Evolutionary conservation across 495 filamentous ascomycete genomes (phyloP), one percentile per base, ranked within the genome.

Genomic region (Neurospora sp.): DNA sequence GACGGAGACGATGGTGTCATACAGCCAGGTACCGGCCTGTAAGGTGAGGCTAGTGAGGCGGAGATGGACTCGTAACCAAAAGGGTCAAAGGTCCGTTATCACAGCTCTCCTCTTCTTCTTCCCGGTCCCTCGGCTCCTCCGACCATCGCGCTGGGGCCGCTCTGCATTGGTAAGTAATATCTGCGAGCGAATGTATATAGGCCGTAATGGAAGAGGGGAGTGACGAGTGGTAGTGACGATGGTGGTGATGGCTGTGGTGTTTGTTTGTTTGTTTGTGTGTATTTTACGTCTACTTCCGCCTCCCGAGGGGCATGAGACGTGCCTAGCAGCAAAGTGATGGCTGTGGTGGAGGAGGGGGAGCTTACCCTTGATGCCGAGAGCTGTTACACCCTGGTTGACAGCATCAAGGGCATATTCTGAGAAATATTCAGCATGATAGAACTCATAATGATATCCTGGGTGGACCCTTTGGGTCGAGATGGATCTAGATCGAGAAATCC

Each of bases 371-470:
- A 99, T 98, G 76, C 96, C 96, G 38, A 99, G 89, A 76, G 96
- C 94, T 76, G 96, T 99, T 73, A 98, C 94, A 82, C 96, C 96
- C 86, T 97, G 94, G 88, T 98, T 99, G 78, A 98, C 96, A 70
- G 96, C 96, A 81, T 98, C 97, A 77, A 99, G 87, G 75, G 96
- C 96, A 93, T 99, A 99, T 87, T 99, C 96, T 99, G 76, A 22
- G 59, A 14, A 40, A 22, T 40, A 73, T 75, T 78, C 75, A 74
- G 75, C 48, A 39, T 40, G 3, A 10, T 14, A 37, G 3, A 37
- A 31, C 7, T 66, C 14, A 35, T 35, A 8, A 66, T 66, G 53
- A 66, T 35, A 0, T 16, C 7, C 3, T 35, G 27, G 27, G 53
- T 8, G 53, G 53, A 3, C 27, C 53, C 14, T 9, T 1, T 31